These are phyloP conservation scores for Hyaloscypha finlandica DNA, from an alignment of 495 filamentous ascomycete genomes.

Conservation along the genomic window DNA sequence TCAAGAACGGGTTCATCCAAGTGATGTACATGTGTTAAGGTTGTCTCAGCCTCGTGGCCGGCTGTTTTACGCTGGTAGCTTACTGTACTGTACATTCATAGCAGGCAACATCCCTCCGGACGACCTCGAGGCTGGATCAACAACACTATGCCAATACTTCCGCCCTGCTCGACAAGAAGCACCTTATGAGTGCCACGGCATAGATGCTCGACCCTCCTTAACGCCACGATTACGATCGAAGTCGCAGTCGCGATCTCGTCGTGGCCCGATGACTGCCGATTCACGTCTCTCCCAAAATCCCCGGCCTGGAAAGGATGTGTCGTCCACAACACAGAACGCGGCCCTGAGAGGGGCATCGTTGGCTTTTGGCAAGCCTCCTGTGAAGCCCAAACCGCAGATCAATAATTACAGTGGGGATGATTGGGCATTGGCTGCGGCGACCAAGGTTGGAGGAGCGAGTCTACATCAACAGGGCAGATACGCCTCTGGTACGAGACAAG, in stretches of 20 bases:
- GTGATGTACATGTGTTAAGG: not conserved
- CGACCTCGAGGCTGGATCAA: not conserved
- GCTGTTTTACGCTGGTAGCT: not conserved
- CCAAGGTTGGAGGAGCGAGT: conserved; percentile 15
- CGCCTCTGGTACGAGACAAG: not conserved
- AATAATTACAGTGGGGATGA: conserved; percentile 24
- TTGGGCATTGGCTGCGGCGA: conserved; percentile 30
- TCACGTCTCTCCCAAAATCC: not conserved
- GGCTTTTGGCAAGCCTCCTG: conserved; percentile 30
- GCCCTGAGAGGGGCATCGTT: conserved; percentile 30
- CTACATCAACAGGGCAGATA: not conserved
- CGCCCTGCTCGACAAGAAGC: not conserved
- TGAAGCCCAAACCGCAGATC: conserved; percentile 30
- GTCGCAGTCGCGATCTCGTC: conserved; percentile 16
- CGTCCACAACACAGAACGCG: conserved; percentile 8
- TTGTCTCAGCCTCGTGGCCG: not conserved
- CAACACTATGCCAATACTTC: not conserved
- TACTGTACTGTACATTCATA: not conserved
- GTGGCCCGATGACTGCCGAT: conserved; percentile 22
- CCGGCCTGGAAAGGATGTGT: conserved; percentile 6
- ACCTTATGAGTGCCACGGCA: conserved; percentile 8
- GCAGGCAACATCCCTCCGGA: no score
- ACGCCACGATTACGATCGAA: conserved; percentile 14
- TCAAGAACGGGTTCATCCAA: no score
- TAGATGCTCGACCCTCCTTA: conserved; percentile 14